Evolutionary conservation across 1,284 basidiomycete genomes (phyloP).

Genomic region (Naganishia sp.): DNA sequence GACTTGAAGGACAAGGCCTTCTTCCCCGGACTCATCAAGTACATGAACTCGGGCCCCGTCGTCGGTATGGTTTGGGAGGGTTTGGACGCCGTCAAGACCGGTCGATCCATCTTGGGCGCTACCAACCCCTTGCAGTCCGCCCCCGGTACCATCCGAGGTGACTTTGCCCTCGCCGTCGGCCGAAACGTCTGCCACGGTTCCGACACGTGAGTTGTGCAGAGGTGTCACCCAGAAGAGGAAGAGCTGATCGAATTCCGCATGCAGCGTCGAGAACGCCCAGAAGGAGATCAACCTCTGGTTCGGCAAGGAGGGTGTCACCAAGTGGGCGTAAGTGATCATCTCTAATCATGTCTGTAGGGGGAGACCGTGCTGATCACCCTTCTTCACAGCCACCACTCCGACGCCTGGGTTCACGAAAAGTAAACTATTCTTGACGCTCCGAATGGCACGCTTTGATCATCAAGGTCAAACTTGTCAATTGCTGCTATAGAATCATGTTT

Average conservation of each 20-base stretch:
- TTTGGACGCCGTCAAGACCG: slow-evolving; percentile 92
- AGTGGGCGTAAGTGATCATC: slow-evolving; percentile 65
- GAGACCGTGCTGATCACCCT: not conserved
- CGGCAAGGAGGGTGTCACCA: slow-evolving; percentile 62
- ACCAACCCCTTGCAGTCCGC: slow-evolving; percentile 93
- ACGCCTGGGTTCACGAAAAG: slow-evolving; percentile 81
- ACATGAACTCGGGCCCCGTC: slow-evolving; percentile 93
- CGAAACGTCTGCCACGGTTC: slow-evolving; percentile 70
- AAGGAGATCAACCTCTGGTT: slow-evolving; percentile 85
- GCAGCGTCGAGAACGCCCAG: slow-evolving; percentile 82
- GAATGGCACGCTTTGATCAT: not conserved
- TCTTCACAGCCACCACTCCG: slow-evolving; percentile 49
- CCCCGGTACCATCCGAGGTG: slow-evolving; percentile 90
- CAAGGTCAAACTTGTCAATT: slow-evolving; percentile 2
- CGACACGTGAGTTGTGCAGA: slow-evolving; percentile 59
- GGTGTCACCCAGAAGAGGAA: not conserved
- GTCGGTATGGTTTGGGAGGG: slow-evolving; percentile 97
- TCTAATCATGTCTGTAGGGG: not conserved
- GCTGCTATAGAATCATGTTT: slow-evolving; percentile 2
- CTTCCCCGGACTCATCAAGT: slow-evolving; percentile 89
- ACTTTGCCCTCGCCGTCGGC: slow-evolving; percentile 88
- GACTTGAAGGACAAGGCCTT: slow-evolving; percentile 88
- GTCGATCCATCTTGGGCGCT: slow-evolving; percentile 90
- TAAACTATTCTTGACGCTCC: slow-evolving; percentile 33
- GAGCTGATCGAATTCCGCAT: slow-evolving; percentile 57